Evolutionary conservation across 257 asterid genomes (phyloP).

Genomic region (Nicotiana sylvestris): DNA sequence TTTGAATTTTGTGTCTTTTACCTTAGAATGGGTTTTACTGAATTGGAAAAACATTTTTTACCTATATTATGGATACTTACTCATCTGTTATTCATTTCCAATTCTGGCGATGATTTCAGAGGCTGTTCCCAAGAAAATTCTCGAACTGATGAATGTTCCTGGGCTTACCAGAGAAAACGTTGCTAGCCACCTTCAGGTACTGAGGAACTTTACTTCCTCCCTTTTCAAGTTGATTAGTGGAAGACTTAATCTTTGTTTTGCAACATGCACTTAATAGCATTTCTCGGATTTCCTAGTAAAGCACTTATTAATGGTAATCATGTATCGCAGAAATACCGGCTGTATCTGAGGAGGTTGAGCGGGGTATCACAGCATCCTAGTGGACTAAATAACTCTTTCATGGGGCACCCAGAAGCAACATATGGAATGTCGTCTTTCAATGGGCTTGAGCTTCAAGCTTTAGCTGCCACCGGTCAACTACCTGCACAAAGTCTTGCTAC

Average conservation of each 20-base stretch:
- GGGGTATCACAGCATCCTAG: slow-evolving; percentile 33
- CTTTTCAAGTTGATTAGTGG: not conserved
- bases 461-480: slow-evolving; percentile 64
- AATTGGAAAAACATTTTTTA: not conserved
- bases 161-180: slow-evolving; percentile 94
- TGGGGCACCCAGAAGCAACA: slow-evolving; percentile 54
- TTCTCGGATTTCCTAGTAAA: not conserved
- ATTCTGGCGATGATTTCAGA: slow-evolving; percentile 42
- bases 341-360: slow-evolving; percentile 80
- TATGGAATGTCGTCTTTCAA: slow-evolving; percentile 63
- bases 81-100: not conserved
- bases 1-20: not conserved
- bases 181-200: slow-evolving; percentile 98
- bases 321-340: slow-evolving; percentile 76
- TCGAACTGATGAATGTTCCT: slow-evolving; percentile 94
- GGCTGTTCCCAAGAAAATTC: slow-evolving; percentile 93
- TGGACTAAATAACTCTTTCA: slow-evolving; percentile 51
- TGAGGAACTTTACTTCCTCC: not conserved
- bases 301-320: not conserved
- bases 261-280: not conserved
- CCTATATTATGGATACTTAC: not conserved
- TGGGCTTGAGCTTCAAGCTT: slow-evolving; percentile 74
- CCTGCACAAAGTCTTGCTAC: slow-evolving; percentile 78
- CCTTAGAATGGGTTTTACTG: not conserved
- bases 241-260: not conserved